Base-by-base conservation (phyloP, 352 stramenopile genomes). In the Phytophthora litchii region DNA sequence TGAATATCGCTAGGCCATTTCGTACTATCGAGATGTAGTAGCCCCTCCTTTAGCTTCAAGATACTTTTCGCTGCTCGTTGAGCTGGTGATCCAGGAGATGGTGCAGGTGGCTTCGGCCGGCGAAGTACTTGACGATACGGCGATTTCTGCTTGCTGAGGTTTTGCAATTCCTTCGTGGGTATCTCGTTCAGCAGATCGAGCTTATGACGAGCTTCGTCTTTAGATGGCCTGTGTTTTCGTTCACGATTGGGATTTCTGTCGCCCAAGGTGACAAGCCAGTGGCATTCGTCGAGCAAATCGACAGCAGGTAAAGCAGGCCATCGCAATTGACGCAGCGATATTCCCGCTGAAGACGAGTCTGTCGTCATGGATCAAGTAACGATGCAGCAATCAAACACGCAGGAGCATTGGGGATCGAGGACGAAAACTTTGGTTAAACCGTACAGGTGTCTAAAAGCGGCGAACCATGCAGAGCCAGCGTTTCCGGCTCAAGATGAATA, bases 1-100 rank as follows among this genome's bases (percentile, higher is more conserved):
- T 53, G 40, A 37, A 40, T 59, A 48, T 43, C 35, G 12, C 40
- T 23, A 25, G 23, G 21, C 54, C 34, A 60, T 16, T 58, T 59
- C 2, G 43, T 55, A 8, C 7, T 41, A 38, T 68, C 48, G 17
- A 74, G 13, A 38, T 46, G 62, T n/a, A 67, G 35, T 16, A 85
- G 59, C 29, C 71, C 74, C 17, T 81, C 61, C 49, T 76, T 78
- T 32, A 89, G 47, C 35, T 80, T 61, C 21, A 85, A 69, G 8
- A 89, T 86, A 54, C 68, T 74, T 57, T 74, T 80, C 12, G 69
- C 79, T 3, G 79, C 79, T 53, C 66, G 79, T 35, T 83, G 76
- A 3, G 74, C 72, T 17, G 76, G 76, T n/a, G 78, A 82, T 40
- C 67, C 49, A 9, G 43, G 37, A 3, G 64, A 55, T 37, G 52